Evolutionary conservation across 2,329 filamentous ascomycete genomes (phyloP).

Genomic region (Aspergillus oerlinghausenensis): DNA sequence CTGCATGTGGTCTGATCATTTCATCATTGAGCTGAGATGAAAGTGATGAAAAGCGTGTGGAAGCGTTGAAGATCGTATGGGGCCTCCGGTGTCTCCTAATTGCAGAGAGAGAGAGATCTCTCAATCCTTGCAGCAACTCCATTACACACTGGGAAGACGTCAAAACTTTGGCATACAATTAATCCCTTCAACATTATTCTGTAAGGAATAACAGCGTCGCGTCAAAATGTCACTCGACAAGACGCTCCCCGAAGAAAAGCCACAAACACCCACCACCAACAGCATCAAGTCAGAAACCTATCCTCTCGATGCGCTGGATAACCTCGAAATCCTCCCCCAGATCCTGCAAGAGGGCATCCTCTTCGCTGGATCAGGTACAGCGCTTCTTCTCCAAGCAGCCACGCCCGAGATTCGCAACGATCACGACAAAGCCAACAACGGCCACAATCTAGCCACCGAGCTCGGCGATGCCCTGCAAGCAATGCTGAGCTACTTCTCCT

Average conservation of each 20-base stretch:
- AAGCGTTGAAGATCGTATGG: not conserved
- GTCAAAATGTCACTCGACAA: slow-evolving; percentile 5
- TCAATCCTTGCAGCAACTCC: not conserved
- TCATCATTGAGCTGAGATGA: not conserved
- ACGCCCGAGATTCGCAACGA: slow-evolving; percentile 22
- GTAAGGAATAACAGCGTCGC: not conserved
- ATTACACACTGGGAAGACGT: not conserved
- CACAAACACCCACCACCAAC: slow-evolving; percentile 4
- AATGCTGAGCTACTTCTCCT: slow-evolving; percentile 31
- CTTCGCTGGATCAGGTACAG: slow-evolving; percentile 31
- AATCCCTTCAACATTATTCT: not conserved
- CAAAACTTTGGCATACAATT: too few relatives aligned
- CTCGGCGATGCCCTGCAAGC: slow-evolving; percentile 27
- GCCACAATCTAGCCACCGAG: slow-evolving; percentile 23
- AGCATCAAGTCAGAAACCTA: slow-evolving; percentile 11
- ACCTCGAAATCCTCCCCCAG: slow-evolving; percentile 31
- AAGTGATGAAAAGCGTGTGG: not conserved
- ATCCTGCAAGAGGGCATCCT: slow-evolving; percentile 34
- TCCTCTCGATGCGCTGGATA: slow-evolving; percentile 26
- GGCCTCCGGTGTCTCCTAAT: not conserved
- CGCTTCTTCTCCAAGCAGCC: slow-evolving; percentile 32
- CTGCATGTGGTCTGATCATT: not conserved
- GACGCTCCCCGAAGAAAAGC: slow-evolving; percentile 11
- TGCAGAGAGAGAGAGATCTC: too few relatives aligned
- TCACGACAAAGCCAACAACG: slow-evolving; percentile 5